Conservation (phyloP, 164 flowering plant genomes). For the Stephania yunnanensis region DNA sequence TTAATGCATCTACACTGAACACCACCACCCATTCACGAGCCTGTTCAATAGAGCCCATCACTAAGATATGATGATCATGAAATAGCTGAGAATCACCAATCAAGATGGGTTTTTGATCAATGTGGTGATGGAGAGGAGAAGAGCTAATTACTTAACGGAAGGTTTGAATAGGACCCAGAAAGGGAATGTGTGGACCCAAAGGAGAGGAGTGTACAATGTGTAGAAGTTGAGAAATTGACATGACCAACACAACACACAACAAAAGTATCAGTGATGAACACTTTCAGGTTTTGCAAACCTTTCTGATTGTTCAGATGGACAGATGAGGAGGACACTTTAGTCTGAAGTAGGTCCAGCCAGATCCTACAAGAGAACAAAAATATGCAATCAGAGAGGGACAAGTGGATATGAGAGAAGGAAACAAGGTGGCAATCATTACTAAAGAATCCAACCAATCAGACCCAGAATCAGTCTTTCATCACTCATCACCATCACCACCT, state of each 20-base stretch:
- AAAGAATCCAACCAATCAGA: slow-evolving; percentile 26
- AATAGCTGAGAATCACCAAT: neutral
- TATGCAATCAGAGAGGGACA: slow-evolving; percentile 31
- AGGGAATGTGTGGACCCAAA: neutral
- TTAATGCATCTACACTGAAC: neutral
- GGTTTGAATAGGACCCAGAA: neutral
- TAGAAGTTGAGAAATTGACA: slow-evolving; percentile 4
- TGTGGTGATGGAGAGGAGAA: neutral
- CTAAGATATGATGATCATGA: neutral
- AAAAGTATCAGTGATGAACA: slow-evolving; percentile 10
- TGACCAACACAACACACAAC: slow-evolving; percentile 10
- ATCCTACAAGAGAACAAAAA: slow-evolving; percentile 17
- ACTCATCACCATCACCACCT: slow-evolving; percentile 11
- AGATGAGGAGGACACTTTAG: slow-evolving; percentile 18
- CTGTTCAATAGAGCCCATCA: neutral
- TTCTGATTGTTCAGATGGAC: slow-evolving; percentile 4
- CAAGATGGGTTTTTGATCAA: neutral
- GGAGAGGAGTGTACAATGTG: neutral
- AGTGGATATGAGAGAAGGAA: slow-evolving; percentile 35
- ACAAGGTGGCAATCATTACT: slow-evolving; percentile 43
- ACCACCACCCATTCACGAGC: neutral
- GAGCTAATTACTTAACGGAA: neutral
- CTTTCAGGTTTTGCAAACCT: neutral
- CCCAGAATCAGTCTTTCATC: slow-evolving; percentile 32
- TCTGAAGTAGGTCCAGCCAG: slow-evolving; percentile 17